phyloP scores from a whole-genome alignment of 2,329 filamentous ascomycete species.

The Aspergillus versicolor region DNA sequence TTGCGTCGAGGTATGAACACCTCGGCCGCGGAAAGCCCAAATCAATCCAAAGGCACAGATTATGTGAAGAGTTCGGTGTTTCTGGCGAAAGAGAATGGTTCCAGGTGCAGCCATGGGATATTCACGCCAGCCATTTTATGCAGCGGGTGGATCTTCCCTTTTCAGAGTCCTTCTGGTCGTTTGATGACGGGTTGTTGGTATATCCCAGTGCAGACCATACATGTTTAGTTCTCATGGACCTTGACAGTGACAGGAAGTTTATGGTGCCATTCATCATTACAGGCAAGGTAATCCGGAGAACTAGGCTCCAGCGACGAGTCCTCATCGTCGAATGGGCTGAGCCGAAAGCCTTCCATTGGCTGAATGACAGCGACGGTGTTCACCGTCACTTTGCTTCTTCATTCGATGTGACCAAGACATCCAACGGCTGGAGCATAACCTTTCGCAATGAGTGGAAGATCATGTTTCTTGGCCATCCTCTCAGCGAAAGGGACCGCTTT shows the following conservation, averaged over 20 bases:
- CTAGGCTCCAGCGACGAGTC: conserved; percentile 55
- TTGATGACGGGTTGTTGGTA: conserved; percentile 57
- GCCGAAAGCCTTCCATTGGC: conserved; percentile 50
- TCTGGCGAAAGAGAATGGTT: conserved; percentile 41
- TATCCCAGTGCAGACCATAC: conserved; percentile 45
- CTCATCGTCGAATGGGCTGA: conserved; percentile 67
- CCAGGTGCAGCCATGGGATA: conserved; percentile 43
- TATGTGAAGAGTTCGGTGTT: conserved; percentile 37
- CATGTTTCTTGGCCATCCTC: conserved; percentile 56
- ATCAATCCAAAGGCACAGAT: conserved; percentile 46
- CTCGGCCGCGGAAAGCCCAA: conserved; percentile 51
- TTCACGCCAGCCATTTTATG: conserved; percentile 37
- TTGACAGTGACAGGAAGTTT: conserved; percentile 46
- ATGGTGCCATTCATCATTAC: conserved; percentile 53
- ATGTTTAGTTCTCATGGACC: conserved; percentile 49
- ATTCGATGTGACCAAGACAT: conserved; percentile 48
- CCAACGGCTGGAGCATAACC: conserved; percentile 43
- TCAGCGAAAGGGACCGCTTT: conserved; percentile 60
- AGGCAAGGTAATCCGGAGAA: conserved; percentile 54
- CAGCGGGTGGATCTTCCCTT: conserved; percentile 36
- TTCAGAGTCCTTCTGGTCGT: conserved; percentile 53
- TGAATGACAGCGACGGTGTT: conserved; percentile 52
- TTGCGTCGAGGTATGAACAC: conserved; percentile 57
- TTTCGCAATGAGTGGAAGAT: conserved; percentile 63
- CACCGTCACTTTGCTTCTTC: conserved; percentile 61